Conservation (phyloP, 1,139 yeast genomes). For the Candida neerlandica region DNA sequence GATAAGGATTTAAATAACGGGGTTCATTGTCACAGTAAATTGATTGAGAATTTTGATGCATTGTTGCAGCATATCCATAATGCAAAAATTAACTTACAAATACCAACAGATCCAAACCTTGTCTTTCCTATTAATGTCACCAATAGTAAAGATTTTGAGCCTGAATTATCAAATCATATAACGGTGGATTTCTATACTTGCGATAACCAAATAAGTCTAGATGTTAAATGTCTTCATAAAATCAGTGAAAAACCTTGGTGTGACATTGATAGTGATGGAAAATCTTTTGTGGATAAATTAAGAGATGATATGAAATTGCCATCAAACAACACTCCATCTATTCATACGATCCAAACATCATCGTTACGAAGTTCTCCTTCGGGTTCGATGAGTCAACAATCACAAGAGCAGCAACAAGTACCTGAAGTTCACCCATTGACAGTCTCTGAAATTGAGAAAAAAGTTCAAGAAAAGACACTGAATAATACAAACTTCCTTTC, state of each 20-base stretch:
- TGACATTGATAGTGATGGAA: slow-evolving; percentile 36
- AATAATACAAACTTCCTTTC: slow-evolving; percentile 19
- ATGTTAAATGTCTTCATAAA: slow-evolving; percentile 39
- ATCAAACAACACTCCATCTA: slow-evolving; percentile 15
- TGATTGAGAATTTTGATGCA: slow-evolving; percentile 28
- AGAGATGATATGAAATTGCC: slow-evolving; percentile 46
- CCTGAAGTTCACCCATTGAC: slow-evolving; percentile 11
- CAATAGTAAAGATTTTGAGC: slow-evolving; percentile 30
- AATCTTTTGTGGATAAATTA: slow-evolving; percentile 43
- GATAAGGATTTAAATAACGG: slow-evolving; percentile 7
- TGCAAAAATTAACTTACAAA: slow-evolving; percentile 41
- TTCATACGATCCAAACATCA: background rate
- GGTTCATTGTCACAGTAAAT: slow-evolving; percentile 19
- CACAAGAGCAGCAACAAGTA: background rate
- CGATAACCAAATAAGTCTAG: slow-evolving; percentile 50
- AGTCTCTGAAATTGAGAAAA: slow-evolving; percentile 13
- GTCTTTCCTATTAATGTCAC: slow-evolving; percentile 44
- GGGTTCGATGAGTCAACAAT: background rate
- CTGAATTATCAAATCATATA: slow-evolving; percentile 32
- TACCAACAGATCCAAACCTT: slow-evolving; percentile 45
- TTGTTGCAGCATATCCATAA: slow-evolving; percentile 31
- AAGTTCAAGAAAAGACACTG: slow-evolving; percentile 7
- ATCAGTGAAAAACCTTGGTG: slow-evolving; percentile 49
- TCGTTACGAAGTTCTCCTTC: slow-evolving; percentile 1
- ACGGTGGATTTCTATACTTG: slow-evolving; percentile 45